Percentiles rank a stretch among this genome's conserved stretches.
Conservation (phyloP, 495 filamentous ascomycete genomes). For the Penicillium macrosclerotiorum region DNA sequence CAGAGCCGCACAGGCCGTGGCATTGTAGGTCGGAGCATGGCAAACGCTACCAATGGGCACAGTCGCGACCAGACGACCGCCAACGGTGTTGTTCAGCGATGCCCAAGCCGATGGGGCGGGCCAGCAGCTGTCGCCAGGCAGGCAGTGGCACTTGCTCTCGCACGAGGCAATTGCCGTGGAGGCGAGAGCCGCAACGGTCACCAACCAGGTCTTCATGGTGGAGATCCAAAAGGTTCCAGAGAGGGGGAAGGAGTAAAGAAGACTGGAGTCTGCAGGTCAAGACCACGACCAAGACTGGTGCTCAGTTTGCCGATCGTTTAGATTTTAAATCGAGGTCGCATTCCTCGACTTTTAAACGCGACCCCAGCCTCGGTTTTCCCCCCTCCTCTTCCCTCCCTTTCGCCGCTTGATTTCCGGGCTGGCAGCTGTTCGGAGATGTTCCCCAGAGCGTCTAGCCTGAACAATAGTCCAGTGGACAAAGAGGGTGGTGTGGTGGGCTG, state of each 20-base stretch:
- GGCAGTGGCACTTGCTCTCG: constrained; percentile 16
- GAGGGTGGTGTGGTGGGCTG: constrained; percentile 1
- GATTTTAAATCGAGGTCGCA: constrained; percentile 1
- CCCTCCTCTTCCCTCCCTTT: too few relatives aligned
- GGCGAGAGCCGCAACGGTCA: constrained; percentile 21
- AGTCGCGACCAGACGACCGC: constrained; percentile 41
- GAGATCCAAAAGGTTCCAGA: too few relatives aligned
- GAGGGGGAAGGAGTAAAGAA: constrained; percentile 1
- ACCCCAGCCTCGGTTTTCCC: too few relatives aligned
- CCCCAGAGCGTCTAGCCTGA: constrained; percentile 12
- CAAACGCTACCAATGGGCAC: constrained; percentile 42
- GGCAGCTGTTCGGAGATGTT: constrained; percentile 17
- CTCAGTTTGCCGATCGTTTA: constrained; percentile 13
- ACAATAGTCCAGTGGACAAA: background rate
- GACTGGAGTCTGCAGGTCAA: background rate
- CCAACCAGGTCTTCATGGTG: constrained; percentile 32
- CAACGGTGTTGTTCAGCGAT: constrained; percentile 35
- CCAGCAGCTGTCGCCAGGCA: constrained; percentile 40
- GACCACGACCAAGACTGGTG: constrained; percentile 3
- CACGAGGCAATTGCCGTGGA: constrained; percentile 13
- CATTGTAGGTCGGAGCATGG: constrained; percentile 40
- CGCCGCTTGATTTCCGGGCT: too few relatives aligned
- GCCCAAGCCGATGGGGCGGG: constrained; percentile 36
- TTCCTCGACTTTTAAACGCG: constrained; percentile 4
- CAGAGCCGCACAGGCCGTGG: constrained; percentile 24